Base-by-base conservation (phyloP, 257 asterid genomes). In the Scutellaria barbata region DNA sequence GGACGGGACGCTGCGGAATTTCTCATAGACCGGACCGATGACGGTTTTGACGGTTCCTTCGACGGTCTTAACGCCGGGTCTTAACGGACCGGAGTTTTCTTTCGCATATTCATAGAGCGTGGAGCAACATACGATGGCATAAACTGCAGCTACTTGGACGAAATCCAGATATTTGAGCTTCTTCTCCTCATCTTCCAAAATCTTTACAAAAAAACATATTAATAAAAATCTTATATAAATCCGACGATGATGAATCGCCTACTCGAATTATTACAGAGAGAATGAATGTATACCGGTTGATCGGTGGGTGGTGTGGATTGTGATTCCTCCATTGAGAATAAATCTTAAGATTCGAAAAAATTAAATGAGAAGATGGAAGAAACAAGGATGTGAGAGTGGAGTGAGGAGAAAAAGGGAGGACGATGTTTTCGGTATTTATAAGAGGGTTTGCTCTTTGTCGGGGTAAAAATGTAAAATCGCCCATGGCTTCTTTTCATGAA, bases 51-150 rank as follows among this genome's bases (percentile, higher is more conserved):
- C 96, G 39, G 90, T 76, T 47, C 80, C 83, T 71, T 91, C 96
- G 11, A 91, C 97, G 65, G 91, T 75, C 75, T 84, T 77, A 13
- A 92, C 95, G 3, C 95, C 97, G 54, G 93, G 81, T 47, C 80
- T 77, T 59, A 92, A 18, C 43, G 97, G 93, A 14, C 97, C 97
- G 8, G 95, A 81, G 66, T 89, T 92, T 11, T 75, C 89, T 66
- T 92, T 89, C 2, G 93, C 96, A 14, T 83, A 92, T 41, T 82
- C 92, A 18, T 89, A 92, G 18, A 92, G 50, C 16, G 85, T 76
- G 20, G 89, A 74, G 77, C 85, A 76, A 79, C 90, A 85, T 5
- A 86, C 83, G 66, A 86, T 62, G 72, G 70, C 78, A 84, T 89
- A 84, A 1, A 85, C 61, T 5, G 83, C 81, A 37, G 80, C 82